These are phyloP conservation scores for Cryphonectria naterciae DNA, from an alignment of 2,329 filamentous ascomycete species.

Conservation along the genomic window DNA sequence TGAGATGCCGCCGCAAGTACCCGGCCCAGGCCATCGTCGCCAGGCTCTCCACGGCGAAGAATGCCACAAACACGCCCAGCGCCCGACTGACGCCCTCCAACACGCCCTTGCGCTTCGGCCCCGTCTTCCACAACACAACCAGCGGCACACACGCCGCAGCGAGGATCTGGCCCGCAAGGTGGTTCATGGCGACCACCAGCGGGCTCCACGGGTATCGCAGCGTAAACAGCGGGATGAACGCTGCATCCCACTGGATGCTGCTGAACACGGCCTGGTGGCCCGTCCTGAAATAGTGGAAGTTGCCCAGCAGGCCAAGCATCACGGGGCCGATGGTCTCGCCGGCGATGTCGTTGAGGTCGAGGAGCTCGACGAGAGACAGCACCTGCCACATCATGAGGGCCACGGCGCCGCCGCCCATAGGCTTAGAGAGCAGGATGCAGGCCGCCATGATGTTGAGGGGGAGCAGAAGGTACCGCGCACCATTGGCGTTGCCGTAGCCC, in stretches of 20 bases:
- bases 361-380: constrained; percentile 71
- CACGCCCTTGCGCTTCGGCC: constrained; percentile 70
- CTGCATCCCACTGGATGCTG: constrained; percentile 93
- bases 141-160: constrained; percentile 80
- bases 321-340: constrained; percentile 79
- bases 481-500: constrained; percentile 92
- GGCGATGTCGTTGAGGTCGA: constrained; percentile 64
- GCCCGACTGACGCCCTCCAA: constrained; percentile 73
- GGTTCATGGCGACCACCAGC: constrained; percentile 80
- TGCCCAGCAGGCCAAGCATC: constrained; percentile 84
- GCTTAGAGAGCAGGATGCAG: constrained; percentile 83
- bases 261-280: constrained; percentile 89
- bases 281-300: constrained; percentile 96
- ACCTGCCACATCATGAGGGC: constrained; percentile 86
- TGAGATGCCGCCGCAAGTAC: constrained; percentile 85
- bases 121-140: constrained; percentile 85
- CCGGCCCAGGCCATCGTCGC: constrained; percentile 92
- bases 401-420: constrained; percentile 87
- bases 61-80: constrained; percentile 75
- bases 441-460: constrained; percentile 77
- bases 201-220: constrained; percentile 91
- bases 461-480: constrained; percentile 85
- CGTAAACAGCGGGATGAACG: constrained; percentile 83
- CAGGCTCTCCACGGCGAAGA: constrained; percentile 80
- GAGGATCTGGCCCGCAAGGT: constrained; percentile 86